phyloP scores from a whole-genome alignment of 768 basidiomycete species.

The Gloeopeniophorella convolvens region DNA sequence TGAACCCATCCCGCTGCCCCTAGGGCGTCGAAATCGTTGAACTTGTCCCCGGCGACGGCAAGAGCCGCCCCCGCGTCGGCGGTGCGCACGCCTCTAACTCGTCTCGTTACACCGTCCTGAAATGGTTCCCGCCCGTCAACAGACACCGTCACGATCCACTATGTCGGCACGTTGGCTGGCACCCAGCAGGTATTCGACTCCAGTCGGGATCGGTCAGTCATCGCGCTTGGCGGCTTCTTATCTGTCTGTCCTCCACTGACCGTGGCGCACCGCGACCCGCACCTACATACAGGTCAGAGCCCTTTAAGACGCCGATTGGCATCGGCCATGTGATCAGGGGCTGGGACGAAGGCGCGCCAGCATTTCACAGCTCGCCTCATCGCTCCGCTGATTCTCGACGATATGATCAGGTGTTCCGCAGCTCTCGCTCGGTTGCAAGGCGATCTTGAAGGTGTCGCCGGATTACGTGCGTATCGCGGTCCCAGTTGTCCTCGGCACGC shows the following conservation, averaged over 20 bases:
- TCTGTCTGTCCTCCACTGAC: neutral
- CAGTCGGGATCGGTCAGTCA: slow-evolving; percentile 58
- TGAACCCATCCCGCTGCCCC: neutral
- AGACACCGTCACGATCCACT: slow-evolving; percentile 74
- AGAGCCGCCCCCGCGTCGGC: slow-evolving; percentile 57
- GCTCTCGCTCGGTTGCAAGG: slow-evolving; percentile 71
- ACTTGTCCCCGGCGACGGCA: slow-evolving; percentile 52
- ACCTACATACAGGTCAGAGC: slow-evolving; percentile 35
- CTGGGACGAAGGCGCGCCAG: slow-evolving; percentile 74
- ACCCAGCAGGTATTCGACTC: slow-evolving; percentile 67
- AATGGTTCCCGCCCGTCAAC: slow-evolving; percentile 5
- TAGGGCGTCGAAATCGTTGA: slow-evolving; percentile 68
- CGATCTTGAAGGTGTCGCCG: slow-evolving; percentile 53
- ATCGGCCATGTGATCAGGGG: slow-evolving; percentile 78
- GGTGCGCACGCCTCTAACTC: slow-evolving; percentile 38
- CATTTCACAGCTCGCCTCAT: neutral
- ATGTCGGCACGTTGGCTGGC: slow-evolving; percentile 56
- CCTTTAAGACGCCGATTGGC: slow-evolving; percentile 69
- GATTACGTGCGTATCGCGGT: slow-evolving; percentile 58
- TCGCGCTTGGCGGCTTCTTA: slow-evolving; percentile 1
- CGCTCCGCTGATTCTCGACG: slow-evolving; percentile 12
- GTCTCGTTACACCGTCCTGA: neutral
- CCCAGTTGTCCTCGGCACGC: neutral
- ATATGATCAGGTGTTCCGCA: slow-evolving; percentile 54
- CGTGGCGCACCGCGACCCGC: neutral